A percentile compares a stretch with the other conserved stretches of the same genome.
Evolutionary conservation across 1,284 basidiomycete genomes (phyloP).

Genomic region (Pascua sp.): DNA sequence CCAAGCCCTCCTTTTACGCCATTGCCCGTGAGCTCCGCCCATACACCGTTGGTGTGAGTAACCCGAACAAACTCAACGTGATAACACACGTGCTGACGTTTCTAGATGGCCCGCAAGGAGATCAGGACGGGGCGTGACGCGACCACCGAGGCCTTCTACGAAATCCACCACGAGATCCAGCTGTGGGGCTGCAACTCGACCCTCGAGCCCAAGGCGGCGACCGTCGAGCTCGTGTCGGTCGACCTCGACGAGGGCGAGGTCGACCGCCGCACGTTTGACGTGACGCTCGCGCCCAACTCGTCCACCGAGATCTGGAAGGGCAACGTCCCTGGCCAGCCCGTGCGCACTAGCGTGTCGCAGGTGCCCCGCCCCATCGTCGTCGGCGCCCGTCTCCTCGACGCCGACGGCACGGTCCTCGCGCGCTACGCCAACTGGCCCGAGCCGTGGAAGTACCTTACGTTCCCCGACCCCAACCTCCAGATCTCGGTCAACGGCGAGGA

Average conservation of each 20-base stretch:
- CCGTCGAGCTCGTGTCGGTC: constrained; percentile 65
- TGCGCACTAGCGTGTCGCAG: constrained; percentile 63
- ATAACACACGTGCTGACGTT: neutral
- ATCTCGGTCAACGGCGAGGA: constrained; percentile 59
- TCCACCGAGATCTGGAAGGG: constrained; percentile 76
- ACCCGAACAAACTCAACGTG: constrained; percentile 52
- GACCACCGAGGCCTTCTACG: constrained; percentile 62
- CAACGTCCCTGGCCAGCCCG: constrained; percentile 62
- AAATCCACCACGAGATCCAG: constrained; percentile 59
- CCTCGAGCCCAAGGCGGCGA: constrained; percentile 57
- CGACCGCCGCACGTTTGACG: constrained; percentile 55
- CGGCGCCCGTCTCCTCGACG: constrained; percentile 64
- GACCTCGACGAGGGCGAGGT: constrained; percentile 55
- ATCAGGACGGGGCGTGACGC: constrained; percentile 59
- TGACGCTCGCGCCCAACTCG: constrained; percentile 65
- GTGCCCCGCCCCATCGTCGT: constrained; percentile 66
- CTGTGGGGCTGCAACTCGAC: constrained; percentile 82
- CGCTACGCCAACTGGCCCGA: constrained; percentile 72
- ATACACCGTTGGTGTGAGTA: constrained; percentile 62
- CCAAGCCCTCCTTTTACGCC: constrained; percentile 69
- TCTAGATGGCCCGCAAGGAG: constrained; percentile 61
- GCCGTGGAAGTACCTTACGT: constrained; percentile 83
- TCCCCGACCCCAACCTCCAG: constrained; percentile 63
- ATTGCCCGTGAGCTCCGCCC: constrained; percentile 67
- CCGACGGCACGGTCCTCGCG: constrained; percentile 56